These are phyloP conservation scores for Cladosporium sphaerospermum DNA, from an alignment of 2,329 filamentous ascomycete genomes.

Conservation along the genomic window DNA sequence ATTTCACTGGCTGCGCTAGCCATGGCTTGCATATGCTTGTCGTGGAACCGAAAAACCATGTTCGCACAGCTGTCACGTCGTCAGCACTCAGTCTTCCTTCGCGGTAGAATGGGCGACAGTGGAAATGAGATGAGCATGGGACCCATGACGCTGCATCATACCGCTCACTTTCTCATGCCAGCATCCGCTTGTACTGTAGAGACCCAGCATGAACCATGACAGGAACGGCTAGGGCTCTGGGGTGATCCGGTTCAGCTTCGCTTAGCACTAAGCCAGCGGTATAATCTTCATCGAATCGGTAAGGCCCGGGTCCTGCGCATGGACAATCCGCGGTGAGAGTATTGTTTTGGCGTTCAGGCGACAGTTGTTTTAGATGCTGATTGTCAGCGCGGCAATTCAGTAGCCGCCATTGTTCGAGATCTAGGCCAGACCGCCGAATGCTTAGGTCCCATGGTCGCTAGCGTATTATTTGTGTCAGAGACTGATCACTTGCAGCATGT, in stretches of 20 bases:
- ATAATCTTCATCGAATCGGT: not conserved
- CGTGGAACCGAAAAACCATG: not conserved
- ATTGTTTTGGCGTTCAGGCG: not conserved
- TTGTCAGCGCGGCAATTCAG: not conserved
- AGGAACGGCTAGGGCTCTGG: constrained; percentile 3
- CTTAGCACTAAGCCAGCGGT: not conserved
- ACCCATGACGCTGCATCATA: not conserved
- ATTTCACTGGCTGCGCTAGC: constrained; percentile 4
- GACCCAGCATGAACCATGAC: not conserved
- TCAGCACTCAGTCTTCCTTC: constrained; percentile 6
- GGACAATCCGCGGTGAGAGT: too few species aligned
- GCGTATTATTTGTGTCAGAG: not conserved
- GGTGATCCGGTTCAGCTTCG: not conserved
- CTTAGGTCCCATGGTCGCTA: not conserved
- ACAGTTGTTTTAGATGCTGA: not conserved
- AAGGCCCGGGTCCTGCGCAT: not conserved
- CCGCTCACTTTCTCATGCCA: constrained; percentile 3
- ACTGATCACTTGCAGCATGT: too few species aligned
- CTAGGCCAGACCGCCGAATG: not conserved
- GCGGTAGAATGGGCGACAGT: not conserved
- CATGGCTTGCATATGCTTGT: constrained; percentile 7
- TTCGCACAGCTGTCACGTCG: constrained; percentile 7
- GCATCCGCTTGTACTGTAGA: not conserved
- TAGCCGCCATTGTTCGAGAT: not conserved
- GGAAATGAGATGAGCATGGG: constrained; percentile 5